Percentiles rank a stretch among this genome's conserved stretches.
Conservation (phyloP, 164 flowering plant genomes). For the Buxus sempervirens region DNA sequence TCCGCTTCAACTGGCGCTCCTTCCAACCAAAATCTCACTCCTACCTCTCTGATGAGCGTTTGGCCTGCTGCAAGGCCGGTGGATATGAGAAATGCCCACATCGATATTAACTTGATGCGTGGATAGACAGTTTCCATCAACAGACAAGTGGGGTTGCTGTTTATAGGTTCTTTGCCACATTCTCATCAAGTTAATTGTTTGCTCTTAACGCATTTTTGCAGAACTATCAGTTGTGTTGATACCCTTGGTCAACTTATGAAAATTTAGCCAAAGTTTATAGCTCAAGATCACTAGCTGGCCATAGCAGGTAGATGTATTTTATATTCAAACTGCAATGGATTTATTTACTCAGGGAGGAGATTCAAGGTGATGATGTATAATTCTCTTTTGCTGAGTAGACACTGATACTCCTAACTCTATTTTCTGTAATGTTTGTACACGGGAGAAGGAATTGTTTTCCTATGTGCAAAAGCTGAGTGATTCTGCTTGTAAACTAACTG, state of each 20-base stretch:
- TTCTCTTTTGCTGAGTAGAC: no score
- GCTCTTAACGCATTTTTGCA: not conserved
- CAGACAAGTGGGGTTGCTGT: constrained; percentile 12
- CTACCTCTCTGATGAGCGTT: constrained; percentile 24
- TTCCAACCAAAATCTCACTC: constrained; percentile 28
- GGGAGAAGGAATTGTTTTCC: no score
- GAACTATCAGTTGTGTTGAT: not conserved
- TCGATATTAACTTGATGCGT: constrained; percentile 73
- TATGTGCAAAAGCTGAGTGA: no score
- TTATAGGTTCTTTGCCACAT: not conserved
- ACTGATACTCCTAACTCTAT: no score
- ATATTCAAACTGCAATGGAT: not conserved
- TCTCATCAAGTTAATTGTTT: not conserved
- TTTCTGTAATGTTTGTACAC: no score
- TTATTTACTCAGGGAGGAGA: not conserved
- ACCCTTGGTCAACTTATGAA: not conserved
- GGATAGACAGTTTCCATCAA: constrained; percentile 37
- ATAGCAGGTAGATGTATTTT: no score
- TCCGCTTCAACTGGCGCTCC: constrained; percentile 27
- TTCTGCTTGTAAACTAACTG: no score
- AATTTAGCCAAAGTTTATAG: not conserved
- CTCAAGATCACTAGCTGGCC: not conserved
- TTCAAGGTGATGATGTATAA: no score
- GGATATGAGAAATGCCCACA: constrained; percentile 44
- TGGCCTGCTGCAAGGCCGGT: constrained; percentile 59